phyloP scores from a whole-genome alignment of 2,329 filamentous ascomycete genomes.

The Immersiporthe knoxdaviesiana region DNA sequence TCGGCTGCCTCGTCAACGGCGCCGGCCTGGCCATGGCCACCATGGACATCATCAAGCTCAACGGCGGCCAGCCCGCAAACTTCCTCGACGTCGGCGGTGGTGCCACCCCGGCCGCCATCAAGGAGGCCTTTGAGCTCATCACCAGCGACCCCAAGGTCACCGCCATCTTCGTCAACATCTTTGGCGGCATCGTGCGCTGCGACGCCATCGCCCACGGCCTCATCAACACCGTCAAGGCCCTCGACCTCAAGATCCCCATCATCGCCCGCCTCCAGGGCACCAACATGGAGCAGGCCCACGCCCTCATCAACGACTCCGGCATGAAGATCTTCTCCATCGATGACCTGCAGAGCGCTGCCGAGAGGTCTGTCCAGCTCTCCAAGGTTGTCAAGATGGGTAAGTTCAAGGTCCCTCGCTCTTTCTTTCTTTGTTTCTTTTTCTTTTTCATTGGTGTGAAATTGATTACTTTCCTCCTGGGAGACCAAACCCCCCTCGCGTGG shows the following conservation, averaged over 20 bases:
- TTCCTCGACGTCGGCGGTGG: conserved; percentile 98
- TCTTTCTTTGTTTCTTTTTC: neutral
- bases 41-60: conserved; percentile 99
- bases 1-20: conserved; percentile 98
- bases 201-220: conserved; percentile 96
- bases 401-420: conserved; percentile 39
- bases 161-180: conserved; percentile 99
- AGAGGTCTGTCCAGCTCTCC: conserved; percentile 98
- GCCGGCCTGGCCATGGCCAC: conserved; percentile 99
- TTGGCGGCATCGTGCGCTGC: conserved; percentile 97
- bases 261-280: conserved; percentile 97
- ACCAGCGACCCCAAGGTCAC: conserved; percentile 98
- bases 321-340: conserved; percentile 99
- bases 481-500: conserved; percentile 21
- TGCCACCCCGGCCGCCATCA: conserved; percentile 94
- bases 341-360: conserved; percentile 93
- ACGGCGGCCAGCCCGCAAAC: conserved; percentile 94
- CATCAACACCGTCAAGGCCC: conserved; percentile 90
- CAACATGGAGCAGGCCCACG: conserved; percentile 94
- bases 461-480: too few relatives aligned
- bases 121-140: conserved; percentile 97
- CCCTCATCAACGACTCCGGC: conserved; percentile 93
- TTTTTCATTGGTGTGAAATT: too few relatives aligned
- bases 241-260: conserved; percentile 96
- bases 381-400: conserved; percentile 98